Base-by-base conservation (phyloP, 495 filamentous ascomycete species). In the Aspergillus heteromorphus region DNA sequence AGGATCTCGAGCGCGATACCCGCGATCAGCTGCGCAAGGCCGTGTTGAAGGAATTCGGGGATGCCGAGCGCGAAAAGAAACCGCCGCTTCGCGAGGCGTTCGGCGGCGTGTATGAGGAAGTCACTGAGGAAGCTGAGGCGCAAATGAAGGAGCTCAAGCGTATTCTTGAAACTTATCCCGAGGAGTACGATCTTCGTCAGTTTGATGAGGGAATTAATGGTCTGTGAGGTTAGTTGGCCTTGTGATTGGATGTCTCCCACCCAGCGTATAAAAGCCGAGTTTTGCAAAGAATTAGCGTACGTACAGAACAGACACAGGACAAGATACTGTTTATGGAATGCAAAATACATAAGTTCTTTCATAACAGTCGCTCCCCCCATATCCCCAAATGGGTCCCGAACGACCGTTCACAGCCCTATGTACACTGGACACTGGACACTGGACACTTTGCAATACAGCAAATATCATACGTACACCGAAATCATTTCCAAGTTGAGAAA, bases 11-110 rank as follows among this genome's bases (percentile, higher is more conserved):
- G 68, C 84, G 85, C 54, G 84, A 90, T 49, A 79, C 85, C 1
- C 74, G 89, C 9, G 81, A 84, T 25, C 65, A 74, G 18, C 74
- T 89, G 30, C 75, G 88, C 27, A 85, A 87, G 61, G 86, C 87
- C 9, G 79, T 97, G 1, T 65, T 99, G 43, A 85, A 84, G 65
- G 91, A 91, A 5, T 97, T 97, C 71, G 78, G 83, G 1, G 81
- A 86, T 51, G 95, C 91, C 2, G 95, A 99, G 72, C 87, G 83
- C 60, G 87, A 88, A 77, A 95, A 91, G 81, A 95, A 91, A 68
- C 88, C 90, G 2, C 75, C 87, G 10, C 73, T 99, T 25, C 76
- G 84, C 47, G 68, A 81, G 27, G 86, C 95, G 64, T 97, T 96
- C 68, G 79, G 83, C 56, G 93, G 91, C 68, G 81, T 97, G 6